These are phyloP conservation scores for Silene coronaria DNA, from an alignment of 179 eudicot species.

Conservation along the genomic window DNA sequence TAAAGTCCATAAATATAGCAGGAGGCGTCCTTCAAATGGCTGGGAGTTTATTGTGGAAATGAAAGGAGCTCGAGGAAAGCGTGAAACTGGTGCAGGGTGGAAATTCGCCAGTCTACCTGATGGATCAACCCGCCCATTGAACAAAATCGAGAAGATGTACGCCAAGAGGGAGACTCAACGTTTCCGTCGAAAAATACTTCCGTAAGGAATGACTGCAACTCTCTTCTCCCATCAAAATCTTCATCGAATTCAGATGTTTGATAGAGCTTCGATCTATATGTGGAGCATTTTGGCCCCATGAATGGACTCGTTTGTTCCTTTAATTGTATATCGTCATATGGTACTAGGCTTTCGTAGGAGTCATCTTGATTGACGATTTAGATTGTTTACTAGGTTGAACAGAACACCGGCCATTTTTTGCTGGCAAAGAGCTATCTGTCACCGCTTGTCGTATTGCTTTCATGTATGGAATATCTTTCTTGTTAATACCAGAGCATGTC, in stretches of 20 bases:
- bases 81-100: slow-evolving; percentile 84
- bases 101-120: slow-evolving; percentile 63
- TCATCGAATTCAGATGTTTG: not conserved
- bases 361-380: no score
- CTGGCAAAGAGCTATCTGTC: no score
- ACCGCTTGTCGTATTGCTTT: no score
- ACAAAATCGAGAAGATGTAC: slow-evolving; percentile 76
- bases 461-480: no score
- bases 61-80: slow-evolving; percentile 64
- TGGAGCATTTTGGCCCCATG: no score
- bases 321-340: no score
- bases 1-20: slow-evolving; percentile 69
- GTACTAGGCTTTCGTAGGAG: no score
- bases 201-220: slow-evolving; percentile 22
- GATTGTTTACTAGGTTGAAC: no score
- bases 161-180: slow-evolving; percentile 83
- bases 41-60: slow-evolving; percentile 79
- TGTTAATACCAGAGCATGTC: no score
- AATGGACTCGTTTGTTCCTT: no score
- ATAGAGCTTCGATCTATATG: no score
- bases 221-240: not conserved
- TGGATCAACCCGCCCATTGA: slow-evolving; percentile 79
- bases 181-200: slow-evolving; percentile 60
- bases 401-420: no score
- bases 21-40: slow-evolving; percentile 77